Evolutionary conservation across 345 rosid species (phyloP), one percentile per base, ranked within the genome.

Genomic region (sweet orange (Citrus sinensis)): DNA sequence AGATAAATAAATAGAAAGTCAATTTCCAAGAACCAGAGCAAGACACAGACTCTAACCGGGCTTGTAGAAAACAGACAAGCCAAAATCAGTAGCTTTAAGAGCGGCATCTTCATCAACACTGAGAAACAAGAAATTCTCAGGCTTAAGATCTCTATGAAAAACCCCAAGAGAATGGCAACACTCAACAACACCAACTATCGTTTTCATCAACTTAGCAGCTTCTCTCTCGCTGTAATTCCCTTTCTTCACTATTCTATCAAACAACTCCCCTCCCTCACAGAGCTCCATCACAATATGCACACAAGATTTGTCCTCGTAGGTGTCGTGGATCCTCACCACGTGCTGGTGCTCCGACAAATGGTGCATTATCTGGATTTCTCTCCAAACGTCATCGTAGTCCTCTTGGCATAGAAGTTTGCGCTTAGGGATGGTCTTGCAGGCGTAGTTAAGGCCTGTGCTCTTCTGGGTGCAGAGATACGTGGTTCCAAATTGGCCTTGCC

Each of bases 341-440:
- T 88, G 73, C 4, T 87, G 86, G 58, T 83, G 87, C 85, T 89
- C 97, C 0, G 95, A 90, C 32, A 93, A 77, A 54, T 93, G 97
- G 85, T 93, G 97, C 94, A 93, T 89, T 86, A 93, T 93, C 87
- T 91, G 97, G 84, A 93, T 91, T 87, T 93, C 97, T 55, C 93
- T 88, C 92, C 90, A 82, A 75, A 91, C 97, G 66, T 93, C 95
- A 6, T 93, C 94, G 66, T 86, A 90, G 60, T 93, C 97, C 59
- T 93, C 94, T 29, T 84, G 87, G 54, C 91, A 89, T 69, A 93
- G 32, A 58, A 93, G 94, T 83, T 91, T 93, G 67, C 94, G 82
- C 76, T 91, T 93, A 14, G 97, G 90, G 85, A 93, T 91, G 40
- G 97, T 78, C 83, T 93, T 93, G 90, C 97, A 93, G 73, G 97